phyloP scores from a whole-genome alignment of 2,329 filamentous ascomycete genomes.

The Didymosphaeria variabile region DNA sequence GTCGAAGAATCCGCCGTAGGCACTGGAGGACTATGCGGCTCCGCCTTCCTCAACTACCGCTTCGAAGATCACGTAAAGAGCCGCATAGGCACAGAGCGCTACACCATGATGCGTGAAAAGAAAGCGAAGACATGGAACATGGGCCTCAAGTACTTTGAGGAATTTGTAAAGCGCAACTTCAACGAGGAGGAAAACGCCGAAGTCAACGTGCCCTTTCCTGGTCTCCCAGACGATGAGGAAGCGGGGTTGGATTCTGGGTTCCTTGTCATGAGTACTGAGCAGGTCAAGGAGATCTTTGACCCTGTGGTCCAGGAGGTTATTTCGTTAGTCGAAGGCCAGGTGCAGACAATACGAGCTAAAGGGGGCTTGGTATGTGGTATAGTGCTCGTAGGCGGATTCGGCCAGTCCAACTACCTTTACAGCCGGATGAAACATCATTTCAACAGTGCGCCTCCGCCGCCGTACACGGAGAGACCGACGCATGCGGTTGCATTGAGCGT shows the following conservation, averaged over 20 bases:
- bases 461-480: slow-evolving; percentile 74
- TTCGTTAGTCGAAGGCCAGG: slow-evolving; percentile 55
- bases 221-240: slow-evolving; percentile 78
- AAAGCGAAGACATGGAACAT: slow-evolving; percentile 79
- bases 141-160: slow-evolving; percentile 80
- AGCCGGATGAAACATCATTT: slow-evolving; percentile 75
- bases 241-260: slow-evolving; percentile 80
- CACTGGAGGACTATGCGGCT: slow-evolving; percentile 79
- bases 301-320: slow-evolving; percentile 71
- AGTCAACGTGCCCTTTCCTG: slow-evolving; percentile 80
- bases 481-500: slow-evolving; percentile 65
- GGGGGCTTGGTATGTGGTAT: slow-evolving; percentile 66
- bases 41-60: slow-evolving; percentile 80
- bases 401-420: slow-evolving; percentile 78
- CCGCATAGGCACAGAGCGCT: slow-evolving; percentile 72
- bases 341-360: slow-evolving; percentile 50
- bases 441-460: slow-evolving; percentile 59
- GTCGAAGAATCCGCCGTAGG: slow-evolving; percentile 84
- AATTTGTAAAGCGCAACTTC: slow-evolving; percentile 86
- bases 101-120: slow-evolving; percentile 78
- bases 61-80: slow-evolving; percentile 79
- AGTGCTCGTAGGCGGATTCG: slow-evolving; percentile 82
- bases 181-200: slow-evolving; percentile 80
- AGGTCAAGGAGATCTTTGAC: slow-evolving; percentile 78
- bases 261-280: slow-evolving; percentile 73